Evolutionary conservation across 75 land plant genomes (phyloP).

Genomic region (Chamaecyparis obtusa): DNA sequence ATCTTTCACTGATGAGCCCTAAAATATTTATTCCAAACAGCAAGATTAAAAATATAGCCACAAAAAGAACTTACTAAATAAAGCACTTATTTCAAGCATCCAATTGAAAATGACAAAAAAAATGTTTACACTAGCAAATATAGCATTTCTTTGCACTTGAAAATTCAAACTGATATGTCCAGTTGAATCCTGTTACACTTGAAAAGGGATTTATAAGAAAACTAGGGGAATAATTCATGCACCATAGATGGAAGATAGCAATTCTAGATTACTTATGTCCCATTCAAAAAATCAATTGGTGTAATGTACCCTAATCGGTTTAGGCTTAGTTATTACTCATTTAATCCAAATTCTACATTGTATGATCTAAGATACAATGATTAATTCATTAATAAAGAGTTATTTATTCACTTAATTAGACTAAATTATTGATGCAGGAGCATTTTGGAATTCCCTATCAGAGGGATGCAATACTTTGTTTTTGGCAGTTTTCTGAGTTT

Average conservation of each 20-base stretch:
- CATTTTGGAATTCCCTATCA: too few species aligned
- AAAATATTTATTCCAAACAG: not conserved
- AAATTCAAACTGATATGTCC: not conserved
- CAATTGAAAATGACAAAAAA: not conserved
- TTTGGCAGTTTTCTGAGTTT: too few species aligned
- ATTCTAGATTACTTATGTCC: not conserved
- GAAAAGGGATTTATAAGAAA: not conserved
- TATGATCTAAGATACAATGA: too few species aligned
- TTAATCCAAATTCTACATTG: too few species aligned
- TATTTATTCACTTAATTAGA: too few species aligned
- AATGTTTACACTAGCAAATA: not conserved
- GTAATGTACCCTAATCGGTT: too few species aligned
- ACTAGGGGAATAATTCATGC: not conserved
- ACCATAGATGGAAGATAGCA: not conserved
- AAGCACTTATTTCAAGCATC: not conserved
- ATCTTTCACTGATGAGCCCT: conserved; percentile 3
- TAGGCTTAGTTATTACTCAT: too few species aligned
- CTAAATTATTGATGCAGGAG: too few species aligned
- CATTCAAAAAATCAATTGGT: not conserved
- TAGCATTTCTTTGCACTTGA: not conserved
- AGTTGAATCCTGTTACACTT: not conserved
- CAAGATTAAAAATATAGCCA: not conserved
- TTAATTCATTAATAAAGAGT: too few species aligned
- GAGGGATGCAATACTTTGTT: too few species aligned
- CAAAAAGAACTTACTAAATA: not conserved